Evolutionary conservation across 371 early-diverging fungal genomes (phyloP).

Genomic region (Lichtheimia hyalospora): DNA sequence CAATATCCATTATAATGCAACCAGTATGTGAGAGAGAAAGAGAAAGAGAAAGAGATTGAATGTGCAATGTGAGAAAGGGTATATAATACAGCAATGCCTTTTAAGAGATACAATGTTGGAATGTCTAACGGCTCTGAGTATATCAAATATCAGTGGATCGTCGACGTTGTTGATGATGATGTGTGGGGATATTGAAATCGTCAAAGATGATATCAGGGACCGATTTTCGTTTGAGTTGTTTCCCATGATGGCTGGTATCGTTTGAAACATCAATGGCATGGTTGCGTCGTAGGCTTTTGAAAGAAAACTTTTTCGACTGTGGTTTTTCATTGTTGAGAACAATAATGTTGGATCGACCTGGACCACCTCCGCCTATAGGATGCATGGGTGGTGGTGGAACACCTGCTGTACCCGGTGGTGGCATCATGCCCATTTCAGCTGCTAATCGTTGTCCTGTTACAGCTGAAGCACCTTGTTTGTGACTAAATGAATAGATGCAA

Average conservation of each 20-base stretch:
- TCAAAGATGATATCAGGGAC: conserved; percentile 1
- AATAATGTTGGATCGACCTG: conserved; percentile 26
- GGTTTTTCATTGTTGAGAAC: conserved; percentile 32
- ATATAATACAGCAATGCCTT: no score
- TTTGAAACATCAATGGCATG: neutral
- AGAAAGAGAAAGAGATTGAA: no score
- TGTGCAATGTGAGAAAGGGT: no score
- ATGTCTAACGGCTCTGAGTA: no score
- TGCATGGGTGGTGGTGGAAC: conserved; percentile 13
- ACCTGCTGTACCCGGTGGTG: conserved; percentile 10
- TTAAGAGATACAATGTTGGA: no score
- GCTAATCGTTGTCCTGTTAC: neutral
- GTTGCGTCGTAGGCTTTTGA: neutral
- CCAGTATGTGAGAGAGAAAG: no score
- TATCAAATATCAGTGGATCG: conserved; percentile 2
- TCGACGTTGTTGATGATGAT: neutral
- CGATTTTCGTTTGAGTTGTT: conserved; percentile 6
- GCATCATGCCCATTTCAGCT: conserved; percentile 1
- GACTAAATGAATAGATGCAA: conserved; percentile 41
- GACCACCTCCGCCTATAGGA: conserved; percentile 11
- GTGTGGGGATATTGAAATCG: neutral
- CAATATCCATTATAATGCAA: no score
- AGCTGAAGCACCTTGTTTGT: conserved; percentile 18
- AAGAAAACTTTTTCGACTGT: neutral
- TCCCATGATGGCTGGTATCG: conserved; percentile 2